phyloP scores from a whole-genome alignment of 257 asterid genomes.

The Nicotiana paniculata region DNA sequence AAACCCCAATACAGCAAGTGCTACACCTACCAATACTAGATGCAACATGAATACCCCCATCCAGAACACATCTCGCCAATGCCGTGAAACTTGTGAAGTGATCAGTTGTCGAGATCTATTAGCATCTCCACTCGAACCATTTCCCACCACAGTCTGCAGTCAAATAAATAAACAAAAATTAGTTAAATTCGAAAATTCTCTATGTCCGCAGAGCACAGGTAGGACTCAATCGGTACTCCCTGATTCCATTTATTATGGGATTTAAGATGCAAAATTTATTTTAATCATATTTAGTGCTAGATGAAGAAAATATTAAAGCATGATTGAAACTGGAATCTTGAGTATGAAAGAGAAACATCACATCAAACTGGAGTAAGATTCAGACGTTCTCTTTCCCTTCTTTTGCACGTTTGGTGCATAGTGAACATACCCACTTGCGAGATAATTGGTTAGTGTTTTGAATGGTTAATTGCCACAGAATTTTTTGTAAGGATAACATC shows the following conservation, averaged over 20 bases:
- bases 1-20: slow-evolving; percentile 73
- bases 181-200: not conserved
- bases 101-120: slow-evolving; percentile 21
- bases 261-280: not conserved
- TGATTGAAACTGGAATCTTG: not conserved
- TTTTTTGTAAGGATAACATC: not conserved
- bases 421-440: not conserved
- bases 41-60: slow-evolving; percentile 62
- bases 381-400: not conserved
- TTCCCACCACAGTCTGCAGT: slow-evolving; percentile 61
- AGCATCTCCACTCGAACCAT: slow-evolving; percentile 14
- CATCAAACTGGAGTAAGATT: not conserved
- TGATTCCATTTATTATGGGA: not conserved
- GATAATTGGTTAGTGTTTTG: not conserved
- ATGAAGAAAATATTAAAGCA: not conserved
- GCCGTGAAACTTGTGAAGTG: slow-evolving; percentile 52
- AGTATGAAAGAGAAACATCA: not conserved
- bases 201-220: not conserved
- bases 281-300: not conserved
- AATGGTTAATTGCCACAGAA: not conserved
- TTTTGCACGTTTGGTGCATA: not conserved
- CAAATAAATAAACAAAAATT: slow-evolving; percentile 1
- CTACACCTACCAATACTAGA: slow-evolving; percentile 64
- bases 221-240: not conserved
- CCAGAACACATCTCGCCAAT: slow-evolving; percentile 94